phyloP scores from a whole-genome alignment of 768 basidiomycete genomes.

The Kwoniella botswanensis region DNA sequence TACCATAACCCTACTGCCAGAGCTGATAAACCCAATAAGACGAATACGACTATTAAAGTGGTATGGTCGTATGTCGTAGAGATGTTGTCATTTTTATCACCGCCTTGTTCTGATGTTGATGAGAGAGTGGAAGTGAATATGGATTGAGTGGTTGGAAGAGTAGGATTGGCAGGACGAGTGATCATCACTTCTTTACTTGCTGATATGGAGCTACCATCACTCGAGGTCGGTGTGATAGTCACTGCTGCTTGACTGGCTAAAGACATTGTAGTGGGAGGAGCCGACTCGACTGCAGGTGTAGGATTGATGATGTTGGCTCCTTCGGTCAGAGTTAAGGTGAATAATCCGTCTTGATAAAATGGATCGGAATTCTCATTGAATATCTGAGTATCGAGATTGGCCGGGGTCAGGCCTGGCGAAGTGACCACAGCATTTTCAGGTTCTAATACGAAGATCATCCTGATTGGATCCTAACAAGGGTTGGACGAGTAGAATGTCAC shows the following conservation, averaged over 20 bases:
- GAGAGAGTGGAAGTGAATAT: background rate
- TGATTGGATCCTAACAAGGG: background rate
- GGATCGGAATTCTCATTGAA: background rate
- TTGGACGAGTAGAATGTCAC: background rate
- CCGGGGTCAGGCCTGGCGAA: background rate
- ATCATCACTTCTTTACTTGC: slow-evolving; percentile 11
- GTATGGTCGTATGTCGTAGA: slow-evolving; percentile 17
- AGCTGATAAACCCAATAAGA: slow-evolving; percentile 3
- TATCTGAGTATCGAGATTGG: background rate
- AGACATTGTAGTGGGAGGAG: background rate
- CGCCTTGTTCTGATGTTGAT: background rate
- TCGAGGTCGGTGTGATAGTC: background rate
- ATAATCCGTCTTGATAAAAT: background rate
- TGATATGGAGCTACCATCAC: background rate
- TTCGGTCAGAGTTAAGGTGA: slow-evolving; percentile 11
- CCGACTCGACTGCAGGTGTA: background rate
- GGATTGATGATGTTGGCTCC: slow-evolving; percentile 15
- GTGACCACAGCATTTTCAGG: background rate
- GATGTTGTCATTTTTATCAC: background rate
- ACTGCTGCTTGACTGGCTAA: background rate
- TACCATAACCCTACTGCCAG: slow-evolving; percentile 17
- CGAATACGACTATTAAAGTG: slow-evolving; percentile 15
- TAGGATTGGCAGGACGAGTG: slow-evolving; percentile 8
- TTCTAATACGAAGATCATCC: slow-evolving; percentile 27
- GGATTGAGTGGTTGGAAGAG: background rate